Conservation (phyloP, 495 filamentous ascomycete genomes). For the Neurospora intermedia region DNA sequence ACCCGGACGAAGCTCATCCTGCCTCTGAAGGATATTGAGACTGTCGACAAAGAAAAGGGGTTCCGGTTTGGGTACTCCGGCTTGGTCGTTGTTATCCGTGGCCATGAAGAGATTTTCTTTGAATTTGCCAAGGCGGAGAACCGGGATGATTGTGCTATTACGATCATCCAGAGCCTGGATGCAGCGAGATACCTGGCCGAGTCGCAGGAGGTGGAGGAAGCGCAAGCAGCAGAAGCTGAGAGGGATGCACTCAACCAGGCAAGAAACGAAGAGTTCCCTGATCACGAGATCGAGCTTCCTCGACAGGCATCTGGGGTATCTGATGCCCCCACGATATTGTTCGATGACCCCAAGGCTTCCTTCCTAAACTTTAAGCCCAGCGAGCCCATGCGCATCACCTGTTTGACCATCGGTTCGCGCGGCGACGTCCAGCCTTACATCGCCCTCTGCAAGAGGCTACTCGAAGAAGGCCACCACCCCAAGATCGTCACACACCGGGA, state of each 20-base stretch:
- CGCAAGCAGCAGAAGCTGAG: conserved; percentile 71
- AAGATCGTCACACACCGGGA: conserved; percentile 88
- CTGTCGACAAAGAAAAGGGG: conserved; percentile 88
- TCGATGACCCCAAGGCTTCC: conserved; percentile 85
- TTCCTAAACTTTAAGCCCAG: conserved; percentile 91
- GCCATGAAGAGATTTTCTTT: conserved; percentile 95
- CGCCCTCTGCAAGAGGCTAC: conserved; percentile 81
- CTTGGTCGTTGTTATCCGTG: conserved; percentile 80
- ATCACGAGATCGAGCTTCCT: conserved; percentile 48
- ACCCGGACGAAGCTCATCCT: conserved; percentile 90
- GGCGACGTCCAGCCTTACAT: conserved; percentile 98
- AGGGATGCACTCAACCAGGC: conserved; percentile 74
- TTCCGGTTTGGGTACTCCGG: conserved; percentile 89
- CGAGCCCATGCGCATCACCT: conserved; percentile 76
- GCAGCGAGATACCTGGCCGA: conserved; percentile 61
- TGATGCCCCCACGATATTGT: conserved; percentile 63
- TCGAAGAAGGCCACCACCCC: conserved; percentile 76
- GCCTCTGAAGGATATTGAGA: conserved; percentile 86
- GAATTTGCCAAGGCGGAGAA: conserved; percentile 70
- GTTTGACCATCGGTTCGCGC: conserved; percentile 88
- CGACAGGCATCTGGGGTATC: conserved; percentile 38
- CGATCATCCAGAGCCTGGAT: conserved; percentile 65
- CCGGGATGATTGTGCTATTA: conserved; percentile 82
- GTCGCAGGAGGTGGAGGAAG: conserved; percentile 60
- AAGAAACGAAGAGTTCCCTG: conserved; percentile 47